A percentile compares a stretch with the other conserved stretches of the same genome.
Conservation (phyloP, 2,329 filamentous ascomycete genomes). For the Fusarium multiceps region DNA sequence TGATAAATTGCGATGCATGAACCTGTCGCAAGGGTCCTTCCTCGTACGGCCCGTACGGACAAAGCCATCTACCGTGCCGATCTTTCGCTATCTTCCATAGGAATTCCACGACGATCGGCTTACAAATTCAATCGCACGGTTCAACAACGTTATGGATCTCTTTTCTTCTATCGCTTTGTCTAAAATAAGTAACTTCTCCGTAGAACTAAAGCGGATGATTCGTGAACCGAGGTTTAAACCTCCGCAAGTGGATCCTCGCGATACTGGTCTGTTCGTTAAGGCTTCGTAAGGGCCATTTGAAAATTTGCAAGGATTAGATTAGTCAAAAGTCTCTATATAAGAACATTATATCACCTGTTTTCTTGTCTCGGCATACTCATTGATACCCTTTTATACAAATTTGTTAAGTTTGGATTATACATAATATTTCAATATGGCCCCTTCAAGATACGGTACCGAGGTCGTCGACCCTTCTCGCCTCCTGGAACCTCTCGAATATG, state of each 20-base stretch:
- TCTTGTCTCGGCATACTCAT: not conserved
- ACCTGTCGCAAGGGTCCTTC: not conserved
- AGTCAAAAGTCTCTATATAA: slow-evolving; percentile 8
- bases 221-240: slow-evolving; percentile 19
- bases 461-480: slow-evolving; percentile 27
- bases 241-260: slow-evolving; percentile 1
- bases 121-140: slow-evolving; percentile 14
- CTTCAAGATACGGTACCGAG: slow-evolving; percentile 21
- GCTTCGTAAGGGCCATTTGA: not conserved
- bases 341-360: not conserved
- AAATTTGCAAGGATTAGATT: not conserved
- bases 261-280: not conserved
- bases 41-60: not conserved
- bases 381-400: not conserved
- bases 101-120: not conserved
- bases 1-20: not conserved
- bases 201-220: not conserved
- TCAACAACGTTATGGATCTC: not conserved
- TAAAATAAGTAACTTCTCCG: slow-evolving; percentile 13
- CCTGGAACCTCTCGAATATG: slow-evolving; percentile 24
- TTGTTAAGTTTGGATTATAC: not conserved
- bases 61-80: not conserved
- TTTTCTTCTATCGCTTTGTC: not conserved
- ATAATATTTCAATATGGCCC: slow-evolving; percentile 10
- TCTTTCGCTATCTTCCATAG: not conserved